Percentiles rank a stretch among this genome's conserved stretches.
These are phyloP conservation scores for Lineolata rhizophorae DNA, from an alignment of 495 filamentous ascomycete genomes.

Conservation along the genomic window DNA sequence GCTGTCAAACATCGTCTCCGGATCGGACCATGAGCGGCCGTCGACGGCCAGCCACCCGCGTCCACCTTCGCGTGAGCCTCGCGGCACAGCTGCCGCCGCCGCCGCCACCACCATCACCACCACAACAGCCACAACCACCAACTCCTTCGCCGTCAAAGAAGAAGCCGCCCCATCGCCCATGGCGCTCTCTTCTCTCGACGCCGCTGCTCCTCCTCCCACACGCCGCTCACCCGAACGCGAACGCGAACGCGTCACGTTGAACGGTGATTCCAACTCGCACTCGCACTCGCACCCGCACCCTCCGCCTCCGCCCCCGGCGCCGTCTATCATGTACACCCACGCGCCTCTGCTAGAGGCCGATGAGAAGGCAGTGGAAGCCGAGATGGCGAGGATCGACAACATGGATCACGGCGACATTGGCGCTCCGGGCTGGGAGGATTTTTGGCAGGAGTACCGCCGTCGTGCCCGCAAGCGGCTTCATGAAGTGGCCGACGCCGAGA, in stretches of 20 bases:
- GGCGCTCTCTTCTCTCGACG: no score
- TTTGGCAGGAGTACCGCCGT: conserved; percentile 29
- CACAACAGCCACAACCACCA: conserved; percentile 1
- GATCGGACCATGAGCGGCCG: conserved; percentile 35
- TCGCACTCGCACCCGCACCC: no score
- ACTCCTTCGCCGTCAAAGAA: conserved; percentile 15
- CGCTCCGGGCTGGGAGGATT: conserved; percentile 34
- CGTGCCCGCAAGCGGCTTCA: conserved; percentile 32
- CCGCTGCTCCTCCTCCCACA: no score
- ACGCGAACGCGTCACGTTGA: no score
- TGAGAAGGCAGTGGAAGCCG: conserved; percentile 45
- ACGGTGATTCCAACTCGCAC: no score
- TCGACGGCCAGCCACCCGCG: no score
- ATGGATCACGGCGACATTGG: conserved; percentile 51
- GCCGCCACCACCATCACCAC: conserved; percentile 15
- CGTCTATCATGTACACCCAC: not conserved
- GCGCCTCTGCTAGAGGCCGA: conserved; percentile 13
- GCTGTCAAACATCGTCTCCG: conserved; percentile 73
- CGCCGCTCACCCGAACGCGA: no score
- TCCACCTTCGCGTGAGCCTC: no score
- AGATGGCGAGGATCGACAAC: conserved; percentile 42
- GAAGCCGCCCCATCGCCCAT: conserved; percentile 22
- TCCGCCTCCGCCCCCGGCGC: no score
- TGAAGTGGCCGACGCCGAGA: conserved; percentile 8
- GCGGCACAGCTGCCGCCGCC: no score